Evolutionary conservation across 2,329 filamentous ascomycete species (phyloP), one percentile per base, ranked within the genome.

Genomic region (Verticillium klebahnii): DNA sequence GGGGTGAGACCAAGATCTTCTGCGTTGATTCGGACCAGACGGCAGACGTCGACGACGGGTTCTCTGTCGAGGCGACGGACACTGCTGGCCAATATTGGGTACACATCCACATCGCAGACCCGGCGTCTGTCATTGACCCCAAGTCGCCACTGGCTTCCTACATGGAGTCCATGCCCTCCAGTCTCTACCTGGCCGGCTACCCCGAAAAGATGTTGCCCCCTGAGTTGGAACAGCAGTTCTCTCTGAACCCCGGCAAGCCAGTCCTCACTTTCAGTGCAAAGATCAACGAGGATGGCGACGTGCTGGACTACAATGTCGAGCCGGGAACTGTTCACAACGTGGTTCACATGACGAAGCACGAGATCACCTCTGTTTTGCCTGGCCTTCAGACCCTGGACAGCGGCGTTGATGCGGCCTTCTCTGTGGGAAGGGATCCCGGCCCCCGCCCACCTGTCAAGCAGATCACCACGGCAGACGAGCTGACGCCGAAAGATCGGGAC

Each of bases 31-130:
- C 84, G 32, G 79, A 81, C 23, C 76, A 75, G 39, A 89, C 92
- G 0, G 78, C 82, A 32, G 87, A 94, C 67, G 89, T 95, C 62
- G 91, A 96, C 67, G 91, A 96, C 70, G 91, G 88, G 1, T 75
- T 96, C 9, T 94, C 91, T 1, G 70, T 95, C 8, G 88, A 92
- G 69, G 72, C 74, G 56, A 83, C 88, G 1, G 74, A 78, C 4
- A 77, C 73, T 19, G 64, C 80, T 23, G 71, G 80, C 58, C 80
- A 89, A 66, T 86, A 85, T 69, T 95, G 91, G 91, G 78, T 94
- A 34, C 90, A 93, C 69, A 75, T 92, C 36, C 91, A 95, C 71
- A 83, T 90, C 52, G 91, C 92, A 15, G 92, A 95, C 69, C 91
- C 91, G 9, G 89, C 89, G 2, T 90, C 91, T 5, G 84, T 85